A percentile compares a stretch with the other conserved stretches of the same genome.
These are phyloP conservation scores for Dioszegia aurantiaca DNA, from an alignment of 768 basidiomycete genomes.

Conservation along the genomic window DNA sequence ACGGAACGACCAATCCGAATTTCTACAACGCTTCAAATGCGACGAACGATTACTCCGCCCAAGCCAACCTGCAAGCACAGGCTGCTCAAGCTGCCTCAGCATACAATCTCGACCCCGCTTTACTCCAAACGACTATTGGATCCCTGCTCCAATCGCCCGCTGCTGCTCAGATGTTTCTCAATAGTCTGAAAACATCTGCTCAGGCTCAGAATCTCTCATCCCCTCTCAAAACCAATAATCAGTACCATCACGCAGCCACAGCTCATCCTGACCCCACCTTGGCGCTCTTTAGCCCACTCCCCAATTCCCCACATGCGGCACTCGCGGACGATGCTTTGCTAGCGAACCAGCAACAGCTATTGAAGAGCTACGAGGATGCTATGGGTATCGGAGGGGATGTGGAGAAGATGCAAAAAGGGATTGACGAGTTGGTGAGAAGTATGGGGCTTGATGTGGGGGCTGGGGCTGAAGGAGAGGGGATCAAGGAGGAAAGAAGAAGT, in stretches of 20 bases:
- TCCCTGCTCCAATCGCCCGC: constrained; percentile 48
- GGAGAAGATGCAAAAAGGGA: constrained; percentile 64
- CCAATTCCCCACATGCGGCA: constrained; percentile 1
- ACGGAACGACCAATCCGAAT: not conserved
- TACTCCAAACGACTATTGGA: constrained; percentile 49
- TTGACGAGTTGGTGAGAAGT: constrained; percentile 69
- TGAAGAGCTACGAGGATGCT: constrained; percentile 62
- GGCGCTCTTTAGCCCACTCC: constrained; percentile 41
- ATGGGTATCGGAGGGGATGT: constrained; percentile 71
- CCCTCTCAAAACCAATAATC: constrained; percentile 21
- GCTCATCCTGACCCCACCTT: constrained; percentile 33
- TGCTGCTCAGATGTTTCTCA: constrained; percentile 49
- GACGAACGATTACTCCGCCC: not conserved
- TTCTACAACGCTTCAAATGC: not conserved
- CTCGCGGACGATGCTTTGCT: constrained; percentile 43
- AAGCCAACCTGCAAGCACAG: constrained; percentile 22
- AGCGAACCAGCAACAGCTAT: constrained; percentile 55
- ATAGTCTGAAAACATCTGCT: constrained; percentile 33
- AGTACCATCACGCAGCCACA: not conserved
- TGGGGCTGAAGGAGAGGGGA: not conserved
- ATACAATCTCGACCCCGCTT: constrained; percentile 44
- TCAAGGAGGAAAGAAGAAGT: not conserved
- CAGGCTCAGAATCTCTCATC: constrained; percentile 38
- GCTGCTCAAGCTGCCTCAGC: constrained; percentile 33
- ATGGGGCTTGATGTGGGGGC: constrained; percentile 61